Evolutionary conservation across 768 basidiomycete species (phyloP).

Genomic region (Mycena alexandri): DNA sequence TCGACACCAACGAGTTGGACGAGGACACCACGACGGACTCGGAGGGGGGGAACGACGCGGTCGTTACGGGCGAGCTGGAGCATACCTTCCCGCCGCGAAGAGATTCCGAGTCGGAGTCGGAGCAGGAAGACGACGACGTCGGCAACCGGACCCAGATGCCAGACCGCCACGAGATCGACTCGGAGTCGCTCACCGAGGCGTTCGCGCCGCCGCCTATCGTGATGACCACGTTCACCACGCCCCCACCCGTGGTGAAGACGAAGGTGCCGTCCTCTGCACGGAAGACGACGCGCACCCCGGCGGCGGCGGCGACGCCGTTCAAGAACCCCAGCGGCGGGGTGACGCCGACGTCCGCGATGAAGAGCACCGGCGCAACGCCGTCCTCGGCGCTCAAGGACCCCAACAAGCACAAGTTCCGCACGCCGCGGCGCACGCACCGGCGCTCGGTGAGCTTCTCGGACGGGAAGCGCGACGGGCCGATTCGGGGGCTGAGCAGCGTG

Average conservation of each 20-base stretch:
- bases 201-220: conserved; percentile 37
- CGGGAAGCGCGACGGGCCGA: conserved; percentile 91
- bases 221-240: conserved; percentile 30
- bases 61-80: conserved; percentile 40
- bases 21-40: conserved; percentile 65
- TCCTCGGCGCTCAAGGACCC: conserved; percentile 70
- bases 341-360: conserved; percentile 54
- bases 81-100: conserved; percentile 13
- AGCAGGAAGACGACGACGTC: conserved; percentile 7
- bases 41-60: conserved; percentile 58
- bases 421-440: conserved; percentile 71
- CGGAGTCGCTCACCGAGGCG: conserved; percentile 31
- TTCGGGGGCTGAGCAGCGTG: conserved; percentile 65
- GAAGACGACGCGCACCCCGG: conserved; percentile 15
- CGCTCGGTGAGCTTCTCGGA: conserved; percentile 98
- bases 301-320: conserved; percentile 20
- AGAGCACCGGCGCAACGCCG: conserved; percentile 63
- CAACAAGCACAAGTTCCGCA: conserved; percentile 62
- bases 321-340: conserved; percentile 9
- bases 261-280: conserved; percentile 24
- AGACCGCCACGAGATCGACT: background rate
- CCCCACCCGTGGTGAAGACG: conserved; percentile 23
- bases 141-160: conserved; percentile 3
- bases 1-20: conserved; percentile 54
- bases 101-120: conserved; percentile 34